These are phyloP conservation scores for Pleurotus giganteus DNA, from an alignment of 768 basidiomycete species.

Conservation along the genomic window DNA sequence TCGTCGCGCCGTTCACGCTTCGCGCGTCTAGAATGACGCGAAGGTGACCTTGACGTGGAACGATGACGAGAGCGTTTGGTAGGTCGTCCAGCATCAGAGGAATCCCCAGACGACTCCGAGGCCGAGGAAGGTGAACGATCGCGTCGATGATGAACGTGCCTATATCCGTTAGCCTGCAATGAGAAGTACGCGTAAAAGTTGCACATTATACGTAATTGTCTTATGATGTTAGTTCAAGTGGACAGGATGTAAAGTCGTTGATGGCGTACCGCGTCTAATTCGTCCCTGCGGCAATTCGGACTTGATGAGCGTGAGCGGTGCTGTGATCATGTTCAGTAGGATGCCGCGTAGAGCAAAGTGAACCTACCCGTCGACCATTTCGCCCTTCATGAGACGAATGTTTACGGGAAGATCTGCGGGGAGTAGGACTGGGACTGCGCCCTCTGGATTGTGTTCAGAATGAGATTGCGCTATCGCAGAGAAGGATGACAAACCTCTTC, in stretches of 20 bases:
- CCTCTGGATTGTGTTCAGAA: not conserved
- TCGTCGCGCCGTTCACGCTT: conserved; percentile 13
- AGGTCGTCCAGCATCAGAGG: not conserved
- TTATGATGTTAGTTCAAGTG: not conserved
- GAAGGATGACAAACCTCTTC: not conserved
- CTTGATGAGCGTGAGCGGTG: not conserved
- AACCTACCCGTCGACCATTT: not conserved
- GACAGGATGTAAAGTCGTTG: not conserved
- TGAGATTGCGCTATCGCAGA: not conserved
- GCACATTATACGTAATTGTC: not conserved
- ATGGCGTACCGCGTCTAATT: not conserved
- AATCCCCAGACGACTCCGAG: not conserved
- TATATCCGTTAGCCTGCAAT: conserved; percentile 2
- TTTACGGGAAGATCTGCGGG: not conserved
- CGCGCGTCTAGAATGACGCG: conserved; percentile 18
- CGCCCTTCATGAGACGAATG: not conserved
- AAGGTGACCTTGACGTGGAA: conserved; percentile 13
- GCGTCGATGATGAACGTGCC: not conserved
- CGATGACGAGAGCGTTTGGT: conserved; percentile 14
- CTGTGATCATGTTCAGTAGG: not conserved
- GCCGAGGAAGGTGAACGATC: not conserved
- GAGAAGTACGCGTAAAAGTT: not conserved
- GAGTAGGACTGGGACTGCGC: not conserved
- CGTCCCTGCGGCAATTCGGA: not conserved
- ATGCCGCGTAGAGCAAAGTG: not conserved